These are phyloP conservation scores for Teratosphaeria nubilosa DNA, from an alignment of 2,329 filamentous ascomycete genomes.

Conservation along the genomic window DNA sequence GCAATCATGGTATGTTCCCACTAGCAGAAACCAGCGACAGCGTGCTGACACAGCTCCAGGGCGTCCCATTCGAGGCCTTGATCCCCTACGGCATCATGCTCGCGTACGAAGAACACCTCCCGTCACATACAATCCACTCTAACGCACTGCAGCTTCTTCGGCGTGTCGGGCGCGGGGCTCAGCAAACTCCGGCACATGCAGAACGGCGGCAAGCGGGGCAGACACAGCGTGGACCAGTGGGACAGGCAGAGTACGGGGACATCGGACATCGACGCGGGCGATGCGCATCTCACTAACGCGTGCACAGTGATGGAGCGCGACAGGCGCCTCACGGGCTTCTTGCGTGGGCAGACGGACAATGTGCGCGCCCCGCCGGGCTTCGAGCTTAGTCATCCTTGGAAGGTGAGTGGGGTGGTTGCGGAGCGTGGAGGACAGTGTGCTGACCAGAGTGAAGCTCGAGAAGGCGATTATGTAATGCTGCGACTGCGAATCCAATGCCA, in stretches of 20 bases:
- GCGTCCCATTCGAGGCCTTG: constrained; percentile 50
- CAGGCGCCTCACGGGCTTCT: constrained; percentile 49
- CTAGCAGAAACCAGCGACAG: neutral
- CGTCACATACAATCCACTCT: neutral
- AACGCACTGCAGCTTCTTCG: constrained; percentile 40
- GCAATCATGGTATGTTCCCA: constrained; percentile 4
- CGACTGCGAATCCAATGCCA: neutral
- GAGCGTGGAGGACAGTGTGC: neutral
- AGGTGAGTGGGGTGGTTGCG: constrained; percentile 36
- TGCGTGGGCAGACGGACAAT: constrained; percentile 52
- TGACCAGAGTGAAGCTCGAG: constrained; percentile 13
- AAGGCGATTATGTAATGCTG: constrained; percentile 7
- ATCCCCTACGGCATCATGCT: constrained; percentile 7
- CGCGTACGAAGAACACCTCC: neutral
- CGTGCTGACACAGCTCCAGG: constrained; percentile 35
- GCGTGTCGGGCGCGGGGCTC: constrained; percentile 48
- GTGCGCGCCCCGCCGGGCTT: constrained; percentile 50
- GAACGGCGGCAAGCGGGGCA: constrained; percentile 52
- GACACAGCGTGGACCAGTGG: constrained; percentile 53
- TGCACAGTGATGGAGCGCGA: constrained; percentile 57
- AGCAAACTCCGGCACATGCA: constrained; percentile 48
- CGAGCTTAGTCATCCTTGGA: constrained; percentile 59
- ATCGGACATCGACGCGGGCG: neutral
- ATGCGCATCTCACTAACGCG: neutral
- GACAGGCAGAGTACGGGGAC: constrained; percentile 44